These are phyloP conservation scores for Claviceps citrina DNA, from an alignment of 2,329 filamentous ascomycete genomes.

Conservation along the genomic window DNA sequence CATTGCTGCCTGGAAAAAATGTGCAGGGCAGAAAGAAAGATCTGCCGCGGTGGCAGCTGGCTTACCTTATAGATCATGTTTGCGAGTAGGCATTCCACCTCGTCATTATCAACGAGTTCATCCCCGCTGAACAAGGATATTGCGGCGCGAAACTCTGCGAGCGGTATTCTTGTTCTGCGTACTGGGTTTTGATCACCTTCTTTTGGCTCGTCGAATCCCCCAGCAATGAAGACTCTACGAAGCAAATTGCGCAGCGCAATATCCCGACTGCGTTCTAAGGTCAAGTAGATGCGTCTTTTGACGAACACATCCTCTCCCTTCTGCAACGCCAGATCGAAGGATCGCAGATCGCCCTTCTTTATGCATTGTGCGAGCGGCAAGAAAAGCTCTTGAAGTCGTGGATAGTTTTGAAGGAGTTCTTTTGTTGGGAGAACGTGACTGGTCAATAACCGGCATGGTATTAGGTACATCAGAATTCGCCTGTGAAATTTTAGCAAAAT, in stretches of 20 bases:
- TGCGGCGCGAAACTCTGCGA: conserved; percentile 73
- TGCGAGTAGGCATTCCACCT: conserved; percentile 86
- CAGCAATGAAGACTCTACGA: conserved; percentile 75
- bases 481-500: conserved; percentile 32
- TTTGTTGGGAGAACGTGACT: conserved; percentile 68
- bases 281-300: conserved; percentile 83
- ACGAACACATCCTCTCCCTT: conserved; percentile 86
- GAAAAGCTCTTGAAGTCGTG: conserved; percentile 63
- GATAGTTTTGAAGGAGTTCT: conserved; percentile 56
- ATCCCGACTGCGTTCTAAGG: conserved; percentile 80
- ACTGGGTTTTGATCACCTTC: conserved; percentile 47
- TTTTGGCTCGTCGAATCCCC: conserved; percentile 66
- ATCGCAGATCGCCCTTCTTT: conserved; percentile 63
- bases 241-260: conserved; percentile 83
- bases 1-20: not conserved
- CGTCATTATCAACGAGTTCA: conserved; percentile 63
- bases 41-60: not conserved
- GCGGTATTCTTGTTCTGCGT: conserved; percentile 61
- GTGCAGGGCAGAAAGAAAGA: not conserved
- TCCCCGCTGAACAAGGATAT: conserved; percentile 56
- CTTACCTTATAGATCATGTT: conserved; percentile 96
- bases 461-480: conserved; percentile 83
- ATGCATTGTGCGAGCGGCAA: conserved; percentile 65
- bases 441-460: conserved; percentile 83
- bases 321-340: conserved; percentile 69